Conservation (phyloP, 805 yeast genomes). For the Scheffersomyces stipitis region DNA sequence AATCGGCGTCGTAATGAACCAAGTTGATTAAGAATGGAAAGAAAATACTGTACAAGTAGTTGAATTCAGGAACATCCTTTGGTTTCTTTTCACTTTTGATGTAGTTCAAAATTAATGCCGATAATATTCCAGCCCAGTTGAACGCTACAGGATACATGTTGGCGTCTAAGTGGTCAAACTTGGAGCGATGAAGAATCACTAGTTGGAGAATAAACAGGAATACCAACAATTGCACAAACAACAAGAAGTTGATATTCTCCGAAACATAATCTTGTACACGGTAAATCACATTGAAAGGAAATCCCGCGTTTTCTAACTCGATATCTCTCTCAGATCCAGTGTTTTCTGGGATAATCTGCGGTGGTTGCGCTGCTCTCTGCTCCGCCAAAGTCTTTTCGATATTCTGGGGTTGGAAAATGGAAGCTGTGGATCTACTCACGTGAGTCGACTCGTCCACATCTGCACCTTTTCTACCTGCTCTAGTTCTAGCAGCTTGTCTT, state of each 20-base stretch:
- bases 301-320: constrained; percentile 8
- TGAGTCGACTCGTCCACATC: background rate
- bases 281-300: constrained; percentile 17
- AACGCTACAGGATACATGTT: constrained; percentile 25
- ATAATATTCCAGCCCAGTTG: constrained; percentile 31
- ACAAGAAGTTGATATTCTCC: constrained; percentile 28
- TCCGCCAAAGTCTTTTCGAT: constrained; percentile 3
- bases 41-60: constrained; percentile 32
- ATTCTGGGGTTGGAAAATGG: background rate
- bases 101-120: constrained; percentile 30
- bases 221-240: constrained; percentile 32
- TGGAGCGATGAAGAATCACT: constrained; percentile 21
- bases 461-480: constrained; percentile 2
- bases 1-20: constrained; percentile 18
- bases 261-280: constrained; percentile 39
- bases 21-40: constrained; percentile 29
- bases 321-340: constrained; percentile 6
- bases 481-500: constrained; percentile 8
- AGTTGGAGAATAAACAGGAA: constrained; percentile 30
- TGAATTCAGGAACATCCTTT: constrained; percentile 34
- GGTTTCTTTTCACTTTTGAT: constrained; percentile 12
- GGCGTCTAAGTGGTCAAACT: constrained; percentile 16
- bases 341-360: background rate
- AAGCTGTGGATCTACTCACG: background rate
- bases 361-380: constrained; percentile 10